Evolutionary conservation across 73 alveolate genomes (phyloP).

Genomic region (Uronychia binucleata): DNA sequence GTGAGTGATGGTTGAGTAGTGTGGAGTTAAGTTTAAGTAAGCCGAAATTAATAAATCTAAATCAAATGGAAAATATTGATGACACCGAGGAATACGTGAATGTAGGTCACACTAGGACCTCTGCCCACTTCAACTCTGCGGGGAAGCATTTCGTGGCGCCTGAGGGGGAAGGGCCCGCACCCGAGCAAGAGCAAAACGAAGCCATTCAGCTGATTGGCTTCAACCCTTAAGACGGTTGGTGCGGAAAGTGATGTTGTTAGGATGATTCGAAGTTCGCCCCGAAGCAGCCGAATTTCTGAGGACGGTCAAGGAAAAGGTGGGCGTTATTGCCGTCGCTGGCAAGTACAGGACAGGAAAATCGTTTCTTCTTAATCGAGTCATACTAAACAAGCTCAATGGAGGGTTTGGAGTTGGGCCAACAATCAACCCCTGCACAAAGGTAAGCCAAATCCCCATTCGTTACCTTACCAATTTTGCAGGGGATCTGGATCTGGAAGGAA

Average conservation of each 20-base stretch:
- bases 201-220: background rate
- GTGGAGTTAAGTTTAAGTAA: no score
- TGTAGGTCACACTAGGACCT: background rate
- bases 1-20: no score
- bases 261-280: conserved; percentile 54
- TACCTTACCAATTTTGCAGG: conserved; percentile 31
- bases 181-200: background rate
- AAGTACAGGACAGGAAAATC: conserved; percentile 98
- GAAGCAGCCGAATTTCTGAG: conserved; percentile 88
- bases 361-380: conserved; percentile 92
- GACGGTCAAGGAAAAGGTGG: conserved; percentile 84
- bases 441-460: conserved; percentile 6
- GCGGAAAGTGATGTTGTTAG: background rate
- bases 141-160: background rate
- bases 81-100: background rate
- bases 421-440: conserved; percentile 93
- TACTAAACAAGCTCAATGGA: conserved; percentile 72
- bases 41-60: no score
- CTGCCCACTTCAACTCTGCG: background rate
- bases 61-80: background rate
- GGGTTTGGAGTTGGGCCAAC: conserved; percentile 99
- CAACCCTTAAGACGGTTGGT: background rate
- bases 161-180: background rate
- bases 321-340: conserved; percentile 97
- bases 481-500: conserved; percentile 95